phyloP scores from a whole-genome alignment of 257 asterid species.

The Prunella vulgaris region DNA sequence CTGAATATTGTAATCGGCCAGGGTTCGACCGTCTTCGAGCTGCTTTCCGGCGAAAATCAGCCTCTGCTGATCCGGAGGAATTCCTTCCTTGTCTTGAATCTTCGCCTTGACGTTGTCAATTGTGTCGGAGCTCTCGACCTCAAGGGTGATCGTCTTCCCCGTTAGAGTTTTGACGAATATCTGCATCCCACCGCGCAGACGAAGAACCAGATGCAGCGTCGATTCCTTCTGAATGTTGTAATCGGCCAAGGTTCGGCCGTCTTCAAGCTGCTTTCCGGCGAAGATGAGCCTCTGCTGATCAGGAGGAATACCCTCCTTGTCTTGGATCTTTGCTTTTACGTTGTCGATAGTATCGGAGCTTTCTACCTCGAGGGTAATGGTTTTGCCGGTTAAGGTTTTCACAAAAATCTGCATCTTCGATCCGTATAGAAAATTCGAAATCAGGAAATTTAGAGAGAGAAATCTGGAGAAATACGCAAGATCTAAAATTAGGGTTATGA shows the following conservation, averaged over 20 bases:
- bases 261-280: conserved; percentile 24
- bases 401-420: conserved; percentile 24
- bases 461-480: background rate
- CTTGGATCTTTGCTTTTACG: conserved; percentile 22
- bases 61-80: conserved; percentile 15
- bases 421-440: background rate
- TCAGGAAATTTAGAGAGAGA: background rate
- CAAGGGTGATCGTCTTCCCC: conserved; percentile 15
- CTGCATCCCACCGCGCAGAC: conserved; percentile 28
- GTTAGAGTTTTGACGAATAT: conserved; percentile 22
- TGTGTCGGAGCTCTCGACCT: conserved; percentile 19
- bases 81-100: conserved; percentile 21
- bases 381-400: conserved; percentile 22
- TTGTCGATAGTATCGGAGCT: conserved; percentile 23
- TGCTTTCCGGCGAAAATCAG: conserved; percentile 21
- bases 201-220: conserved; percentile 15
- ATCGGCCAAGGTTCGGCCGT: conserved; percentile 25
- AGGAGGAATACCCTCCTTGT: conserved; percentile 19
- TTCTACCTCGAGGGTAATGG: conserved; percentile 24
- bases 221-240: conserved; percentile 24
- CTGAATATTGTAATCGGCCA: conserved; percentile 18
- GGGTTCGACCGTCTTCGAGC: conserved; percentile 9
- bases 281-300: conserved; percentile 21
- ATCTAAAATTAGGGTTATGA: background rate
- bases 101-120: conserved; percentile 19